Percentiles rank a stretch among this genome's conserved stretches.
These are phyloP conservation scores for Colletotrichum cereale DNA, from an alignment of 2,329 filamentous ascomycete genomes.

Conservation along the genomic window DNA sequence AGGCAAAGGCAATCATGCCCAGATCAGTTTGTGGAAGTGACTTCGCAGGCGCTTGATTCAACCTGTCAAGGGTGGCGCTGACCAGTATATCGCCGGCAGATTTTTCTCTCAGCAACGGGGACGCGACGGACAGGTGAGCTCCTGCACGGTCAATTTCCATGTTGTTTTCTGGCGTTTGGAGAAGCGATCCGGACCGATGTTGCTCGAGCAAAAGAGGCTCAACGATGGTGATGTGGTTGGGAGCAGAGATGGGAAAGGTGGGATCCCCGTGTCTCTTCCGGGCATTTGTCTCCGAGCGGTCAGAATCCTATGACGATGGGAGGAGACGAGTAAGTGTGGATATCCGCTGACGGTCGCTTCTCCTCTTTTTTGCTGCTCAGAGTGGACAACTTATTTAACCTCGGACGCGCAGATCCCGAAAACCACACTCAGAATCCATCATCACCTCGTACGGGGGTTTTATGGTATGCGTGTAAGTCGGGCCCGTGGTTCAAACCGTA, in stretches of 20 bases:
- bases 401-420: background rate
- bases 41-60: slow-evolving; percentile 6
- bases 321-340: background rate
- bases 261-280: background rate
- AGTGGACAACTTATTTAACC: background rate
- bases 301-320: background rate
- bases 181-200: background rate
- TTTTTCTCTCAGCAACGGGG: slow-evolving; percentile 12
- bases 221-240: too few species aligned
- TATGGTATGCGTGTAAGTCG: background rate
- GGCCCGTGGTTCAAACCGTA: background rate
- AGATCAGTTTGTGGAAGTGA: background rate
- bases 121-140: background rate
- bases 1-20: background rate
- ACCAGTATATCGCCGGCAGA: background rate
- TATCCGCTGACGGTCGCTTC: background rate
- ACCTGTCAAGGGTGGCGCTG: slow-evolving; percentile 21
- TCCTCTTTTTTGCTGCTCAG: background rate
- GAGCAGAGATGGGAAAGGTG: background rate
- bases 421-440: background rate
- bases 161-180: background rate
- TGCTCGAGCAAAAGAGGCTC: background rate
- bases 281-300: background rate
- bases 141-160: background rate
- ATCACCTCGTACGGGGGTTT: background rate